Conservation (phyloP, 2,329 filamentous ascomycete genomes). For the Tolypocladium tundrense region DNA sequence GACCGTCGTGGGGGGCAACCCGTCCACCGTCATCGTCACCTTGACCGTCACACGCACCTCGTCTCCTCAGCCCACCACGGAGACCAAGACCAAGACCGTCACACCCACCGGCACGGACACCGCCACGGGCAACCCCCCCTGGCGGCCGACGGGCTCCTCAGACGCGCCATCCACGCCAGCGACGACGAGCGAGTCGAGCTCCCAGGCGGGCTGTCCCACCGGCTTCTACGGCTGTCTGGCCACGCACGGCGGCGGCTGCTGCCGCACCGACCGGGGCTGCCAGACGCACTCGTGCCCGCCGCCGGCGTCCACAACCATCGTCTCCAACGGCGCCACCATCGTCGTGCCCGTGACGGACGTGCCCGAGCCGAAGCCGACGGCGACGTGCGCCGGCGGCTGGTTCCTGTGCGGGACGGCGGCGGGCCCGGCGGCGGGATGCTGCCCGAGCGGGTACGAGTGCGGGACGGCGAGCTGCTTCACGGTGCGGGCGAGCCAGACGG, state of each 20-base stretch:
- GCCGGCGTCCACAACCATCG: conserved; percentile 47
- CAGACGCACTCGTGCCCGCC: conserved; percentile 68
- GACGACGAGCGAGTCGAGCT: conserved; percentile 24
- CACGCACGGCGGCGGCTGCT: conserved; percentile 74
- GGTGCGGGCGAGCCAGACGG: conserved; percentile 39
- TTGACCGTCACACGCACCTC: conserved; percentile 27
- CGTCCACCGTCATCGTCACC: conserved; percentile 30
- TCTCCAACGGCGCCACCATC: conserved; percentile 60
- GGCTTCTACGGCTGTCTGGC: conserved; percentile 90
- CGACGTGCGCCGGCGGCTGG: conserved; percentile 70
- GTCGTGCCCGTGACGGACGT: conserved; percentile 48
- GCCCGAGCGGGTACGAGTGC: conserved; percentile 67
- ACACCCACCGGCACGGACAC: conserved; percentile 26
- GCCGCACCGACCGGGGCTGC: conserved; percentile 78
- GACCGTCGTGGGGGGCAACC: conserved; percentile 22
- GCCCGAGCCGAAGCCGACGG: conserved; percentile 30
- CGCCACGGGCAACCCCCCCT: conserved; percentile 31
- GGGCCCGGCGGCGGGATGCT: conserved; percentile 68
- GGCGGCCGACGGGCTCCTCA: conserved; percentile 26
- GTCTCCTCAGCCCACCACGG: conserved; percentile 24
- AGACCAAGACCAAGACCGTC: conserved; percentile 20
- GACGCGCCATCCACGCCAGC: conserved; percentile 24
- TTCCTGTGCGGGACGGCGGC: conserved; percentile 51
- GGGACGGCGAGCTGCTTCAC: conserved; percentile 63
- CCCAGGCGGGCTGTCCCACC: conserved; percentile 56